Conservation (phyloP, 2,329 filamentous ascomycete species). For the Fonsecaea monophora region DNA sequence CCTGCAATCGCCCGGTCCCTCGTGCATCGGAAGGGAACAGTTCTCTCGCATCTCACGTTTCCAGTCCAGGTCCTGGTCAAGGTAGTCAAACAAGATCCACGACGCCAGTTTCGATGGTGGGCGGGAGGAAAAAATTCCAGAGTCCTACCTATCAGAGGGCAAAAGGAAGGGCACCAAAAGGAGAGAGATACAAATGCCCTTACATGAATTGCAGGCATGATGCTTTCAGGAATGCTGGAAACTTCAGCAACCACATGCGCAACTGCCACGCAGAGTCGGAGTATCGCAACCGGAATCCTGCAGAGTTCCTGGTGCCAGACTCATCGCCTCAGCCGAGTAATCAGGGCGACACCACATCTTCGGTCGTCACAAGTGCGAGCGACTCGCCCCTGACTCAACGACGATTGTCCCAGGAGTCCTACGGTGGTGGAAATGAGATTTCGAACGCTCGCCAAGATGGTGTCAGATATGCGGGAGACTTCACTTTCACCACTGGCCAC, state of each 20-base stretch:
- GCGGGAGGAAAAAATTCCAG: constrained; percentile 10
- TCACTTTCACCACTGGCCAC: not conserved
- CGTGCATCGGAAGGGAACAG: not conserved
- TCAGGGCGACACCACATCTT: constrained; percentile 14
- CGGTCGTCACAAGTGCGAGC: constrained; percentile 3
- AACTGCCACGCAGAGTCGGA: constrained; percentile 12
- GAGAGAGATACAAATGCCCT: constrained; percentile 26
- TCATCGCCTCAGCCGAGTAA: constrained; percentile 14
- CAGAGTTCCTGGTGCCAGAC: constrained; percentile 15
- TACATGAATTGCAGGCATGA: constrained; percentile 22
- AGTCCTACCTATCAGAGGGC: constrained; percentile 6
- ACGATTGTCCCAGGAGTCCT: constrained; percentile 13
- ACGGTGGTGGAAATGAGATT: not conserved
- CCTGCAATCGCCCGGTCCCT: not conserved
- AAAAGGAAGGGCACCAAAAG: constrained; percentile 19
- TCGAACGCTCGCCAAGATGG: not conserved
- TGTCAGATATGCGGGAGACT: constrained; percentile 2
- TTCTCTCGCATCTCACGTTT: not conserved
- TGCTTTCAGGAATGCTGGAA: constrained; percentile 24
- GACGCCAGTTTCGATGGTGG: constrained; percentile 1
- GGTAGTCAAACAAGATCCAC: constrained; percentile 9
- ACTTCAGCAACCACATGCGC: constrained; percentile 30
- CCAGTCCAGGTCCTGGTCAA: constrained; percentile 10
- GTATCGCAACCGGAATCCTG: constrained; percentile 19
- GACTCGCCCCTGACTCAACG: constrained; percentile 13